A percentile compares a stretch with the other conserved stretches of the same genome.
Evolutionary conservation across 495 filamentous ascomycete genomes (phyloP).

Genomic region (Aspergillus biplanus): DNA sequence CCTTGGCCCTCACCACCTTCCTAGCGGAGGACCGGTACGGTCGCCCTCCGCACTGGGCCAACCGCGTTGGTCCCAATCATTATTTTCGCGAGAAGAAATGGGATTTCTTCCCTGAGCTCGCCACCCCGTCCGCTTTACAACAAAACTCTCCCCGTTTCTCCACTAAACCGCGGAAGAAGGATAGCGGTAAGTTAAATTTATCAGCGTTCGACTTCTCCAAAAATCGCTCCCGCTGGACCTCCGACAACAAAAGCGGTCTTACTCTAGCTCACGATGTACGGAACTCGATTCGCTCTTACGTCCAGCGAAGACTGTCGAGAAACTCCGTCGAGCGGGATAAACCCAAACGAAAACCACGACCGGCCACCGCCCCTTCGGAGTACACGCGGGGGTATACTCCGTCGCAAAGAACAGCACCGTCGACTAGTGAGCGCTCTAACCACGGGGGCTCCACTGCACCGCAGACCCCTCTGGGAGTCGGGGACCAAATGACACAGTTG

Average conservation of each 20-base stretch:
- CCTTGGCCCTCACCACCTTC: constrained; percentile 26
- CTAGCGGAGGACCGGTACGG: constrained; percentile 35
- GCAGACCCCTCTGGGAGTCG: constrained; percentile 22
- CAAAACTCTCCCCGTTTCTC: constrained; percentile 23
- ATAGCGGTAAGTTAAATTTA: constrained; percentile 30
- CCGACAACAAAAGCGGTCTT: constrained; percentile 28
- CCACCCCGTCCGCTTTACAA: constrained; percentile 33
- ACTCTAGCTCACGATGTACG: constrained; percentile 36
- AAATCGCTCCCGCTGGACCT: constrained; percentile 29
- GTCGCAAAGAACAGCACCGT: constrained; percentile 12
- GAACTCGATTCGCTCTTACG: constrained; percentile 44
- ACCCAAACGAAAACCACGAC: constrained; percentile 25
- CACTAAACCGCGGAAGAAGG: constrained; percentile 32
- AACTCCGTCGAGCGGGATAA: constrained; percentile 30
- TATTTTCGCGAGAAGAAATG: constrained; percentile 55
- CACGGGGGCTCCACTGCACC: constrained; percentile 21
- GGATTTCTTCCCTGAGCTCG: constrained; percentile 53
- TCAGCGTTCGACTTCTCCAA: constrained; percentile 30
- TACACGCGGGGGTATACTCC: constrained; percentile 14
- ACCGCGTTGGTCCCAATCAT: constrained; percentile 39
- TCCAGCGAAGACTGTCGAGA: constrained; percentile 37
- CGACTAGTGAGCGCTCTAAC: constrained; percentile 21
- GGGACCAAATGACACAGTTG: constrained; percentile 28
- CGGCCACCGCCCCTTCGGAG: constrained; percentile 25
- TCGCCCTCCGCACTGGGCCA: constrained; percentile 31